Conservation (phyloP, 2,329 filamentous ascomycete genomes). For the Knufia fluminis region DNA sequence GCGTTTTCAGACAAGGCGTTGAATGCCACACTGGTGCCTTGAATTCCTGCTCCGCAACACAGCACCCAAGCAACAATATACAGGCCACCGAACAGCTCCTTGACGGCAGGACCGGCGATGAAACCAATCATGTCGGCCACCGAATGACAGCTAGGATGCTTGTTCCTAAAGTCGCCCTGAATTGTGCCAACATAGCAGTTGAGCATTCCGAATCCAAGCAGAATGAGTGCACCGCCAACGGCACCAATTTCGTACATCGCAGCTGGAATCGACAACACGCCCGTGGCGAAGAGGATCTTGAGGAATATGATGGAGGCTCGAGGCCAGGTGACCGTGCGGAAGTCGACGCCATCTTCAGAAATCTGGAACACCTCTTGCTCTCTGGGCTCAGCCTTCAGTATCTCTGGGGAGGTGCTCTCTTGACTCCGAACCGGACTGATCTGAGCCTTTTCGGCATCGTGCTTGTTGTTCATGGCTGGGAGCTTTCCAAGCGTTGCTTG, state of each 20-base stretch:
- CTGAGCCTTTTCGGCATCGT: too few species aligned
- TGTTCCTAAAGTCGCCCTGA: too few species aligned
- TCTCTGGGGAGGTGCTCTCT: too few species aligned
- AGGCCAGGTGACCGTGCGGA: conserved; percentile 46
- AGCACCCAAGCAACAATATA: conserved; percentile 43
- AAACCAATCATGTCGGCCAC: conserved; percentile 44
- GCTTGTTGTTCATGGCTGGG: too few species aligned
- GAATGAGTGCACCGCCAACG: conserved; percentile 39
- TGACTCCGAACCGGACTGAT: too few species aligned
- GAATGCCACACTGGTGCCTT: conserved; percentile 34
- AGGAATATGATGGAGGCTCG: conserved; percentile 45
- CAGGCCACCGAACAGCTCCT: conserved; percentile 28
- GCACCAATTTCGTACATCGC: conserved; percentile 41
- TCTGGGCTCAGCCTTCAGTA: conserved; percentile 17
- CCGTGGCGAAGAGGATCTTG: conserved; percentile 40
- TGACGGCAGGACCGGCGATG: conserved; percentile 10
- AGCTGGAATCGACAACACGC: conserved; percentile 41
- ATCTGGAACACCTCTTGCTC: conserved; percentile 42
- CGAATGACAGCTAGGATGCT: too few species aligned
- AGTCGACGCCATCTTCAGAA: conserved; percentile 41
- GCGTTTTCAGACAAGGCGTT: conserved; percentile 35
- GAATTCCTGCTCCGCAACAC: conserved; percentile 35
- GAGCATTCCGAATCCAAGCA: conserved; percentile 41
- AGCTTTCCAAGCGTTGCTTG: too few species aligned
- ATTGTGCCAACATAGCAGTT: too few species aligned